A percentile compares a stretch with the other conserved stretches of the same genome.
These are phyloP conservation scores for Neospermospora avenae DNA, from an alignment of 2,329 filamentous ascomycete genomes.

Conservation along the genomic window DNA sequence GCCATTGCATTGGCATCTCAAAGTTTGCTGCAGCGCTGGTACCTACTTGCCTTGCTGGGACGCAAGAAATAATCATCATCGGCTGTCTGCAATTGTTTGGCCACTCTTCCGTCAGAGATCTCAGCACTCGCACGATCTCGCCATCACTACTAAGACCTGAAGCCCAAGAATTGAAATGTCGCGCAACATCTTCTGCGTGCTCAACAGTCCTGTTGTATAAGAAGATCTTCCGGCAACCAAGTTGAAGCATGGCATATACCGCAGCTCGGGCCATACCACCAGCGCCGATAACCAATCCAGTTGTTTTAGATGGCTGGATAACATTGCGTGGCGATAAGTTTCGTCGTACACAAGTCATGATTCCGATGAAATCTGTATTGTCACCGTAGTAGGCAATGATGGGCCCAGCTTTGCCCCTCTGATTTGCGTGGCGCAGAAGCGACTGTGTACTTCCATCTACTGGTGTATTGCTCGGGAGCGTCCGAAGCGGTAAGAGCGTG, in stretches of 20 bases:
- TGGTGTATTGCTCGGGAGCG: slow-evolving; percentile 38
- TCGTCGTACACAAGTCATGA: slow-evolving; percentile 67
- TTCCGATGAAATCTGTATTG: slow-evolving; percentile 80
- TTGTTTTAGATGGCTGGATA: slow-evolving; percentile 45
- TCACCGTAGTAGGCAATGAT: slow-evolving; percentile 71
- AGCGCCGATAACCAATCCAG: slow-evolving; percentile 59
- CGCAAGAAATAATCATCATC: slow-evolving; percentile 73
- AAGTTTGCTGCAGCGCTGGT: slow-evolving; percentile 66
- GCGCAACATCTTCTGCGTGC: slow-evolving; percentile 62
- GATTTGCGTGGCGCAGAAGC: slow-evolving; percentile 39
- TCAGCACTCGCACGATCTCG: slow-evolving; percentile 46
- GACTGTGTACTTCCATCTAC: slow-evolving; percentile 45
- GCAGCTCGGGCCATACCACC: slow-evolving; percentile 77
- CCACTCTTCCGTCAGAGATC: slow-evolving; percentile 59
- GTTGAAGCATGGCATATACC: slow-evolving; percentile 73
- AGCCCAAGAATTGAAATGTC: slow-evolving; percentile 60
- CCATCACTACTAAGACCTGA: slow-evolving; percentile 30
- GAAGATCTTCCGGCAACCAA: slow-evolving; percentile 73
- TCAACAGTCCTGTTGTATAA: slow-evolving; percentile 67
- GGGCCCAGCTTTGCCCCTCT: slow-evolving; percentile 61
- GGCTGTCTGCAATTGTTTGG: slow-evolving; percentile 60
- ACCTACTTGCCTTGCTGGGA: slow-evolving; percentile 66
- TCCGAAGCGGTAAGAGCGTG: slow-evolving; percentile 67
- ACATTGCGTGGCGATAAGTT: slow-evolving; percentile 71
- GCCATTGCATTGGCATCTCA: slow-evolving; percentile 65